phyloP scores from a whole-genome alignment of 495 filamentous ascomycete species.

The Aspergillus cristatus region DNA sequence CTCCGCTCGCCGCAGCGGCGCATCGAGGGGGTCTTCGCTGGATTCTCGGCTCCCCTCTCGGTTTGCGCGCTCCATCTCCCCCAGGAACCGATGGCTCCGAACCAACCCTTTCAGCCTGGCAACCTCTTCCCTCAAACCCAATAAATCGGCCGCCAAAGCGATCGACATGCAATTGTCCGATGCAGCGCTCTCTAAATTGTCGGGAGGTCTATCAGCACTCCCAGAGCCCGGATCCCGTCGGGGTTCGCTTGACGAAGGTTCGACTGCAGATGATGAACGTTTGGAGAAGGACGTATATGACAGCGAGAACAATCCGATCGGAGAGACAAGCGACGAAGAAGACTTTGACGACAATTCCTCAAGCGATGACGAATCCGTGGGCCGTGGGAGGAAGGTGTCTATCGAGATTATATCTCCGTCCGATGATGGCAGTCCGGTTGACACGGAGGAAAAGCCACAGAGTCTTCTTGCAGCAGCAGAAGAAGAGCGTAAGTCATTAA shows the following conservation, averaged over 20 bases:
- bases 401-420: constrained; percentile 14
- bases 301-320: constrained; percentile 40
- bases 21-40: constrained; percentile 34
- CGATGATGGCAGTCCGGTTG: constrained; percentile 4
- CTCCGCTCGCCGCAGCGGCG: constrained; percentile 37
- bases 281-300: constrained; percentile 69
- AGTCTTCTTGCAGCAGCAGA: constrained; percentile 61
- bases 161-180: constrained; percentile 59
- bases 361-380: constrained; percentile 29
- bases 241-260: constrained; percentile 24
- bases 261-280: constrained; percentile 40
- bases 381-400: constrained; percentile 18
- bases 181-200: constrained; percentile 46
- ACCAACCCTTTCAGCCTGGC: constrained; percentile 19
- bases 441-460: constrained; percentile 16
- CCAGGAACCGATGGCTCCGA: constrained; percentile 33
- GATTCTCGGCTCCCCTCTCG: constrained; percentile 57
- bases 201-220: constrained; percentile 45
- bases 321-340: constrained; percentile 45
- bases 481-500: constrained; percentile 59
- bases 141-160: constrained; percentile 31
- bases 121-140: constrained; percentile 25
- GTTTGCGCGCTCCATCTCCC: constrained; percentile 51
- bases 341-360: constrained; percentile 29
- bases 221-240: constrained; percentile 22